phyloP scores from a whole-genome alignment of 345 rosid genomes.

The Leavenworthia alabamica region DNA sequence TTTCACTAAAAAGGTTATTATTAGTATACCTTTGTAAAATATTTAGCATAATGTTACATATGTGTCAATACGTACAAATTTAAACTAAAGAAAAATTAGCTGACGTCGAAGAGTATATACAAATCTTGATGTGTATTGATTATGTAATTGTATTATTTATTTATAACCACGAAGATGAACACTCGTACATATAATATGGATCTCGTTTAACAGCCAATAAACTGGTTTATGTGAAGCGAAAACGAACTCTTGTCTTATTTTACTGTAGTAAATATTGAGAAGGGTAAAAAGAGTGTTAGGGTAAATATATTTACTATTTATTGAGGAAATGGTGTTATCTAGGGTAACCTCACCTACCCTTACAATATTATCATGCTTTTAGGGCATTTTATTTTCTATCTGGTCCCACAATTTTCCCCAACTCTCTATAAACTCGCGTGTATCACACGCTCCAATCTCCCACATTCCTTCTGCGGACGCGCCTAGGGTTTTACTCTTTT shows the following conservation, averaged over 20 bases:
- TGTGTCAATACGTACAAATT: no score
- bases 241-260: background rate
- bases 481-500: conserved; percentile 48
- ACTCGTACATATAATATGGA: background rate
- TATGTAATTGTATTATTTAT: background rate
- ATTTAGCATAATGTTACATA: no score
- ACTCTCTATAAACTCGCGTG: background rate
- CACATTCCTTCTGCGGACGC: conserved; percentile 22
- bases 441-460: conserved; percentile 14
- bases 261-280: conserved; percentile 11
- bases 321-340: conserved; percentile 27
- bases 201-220: background rate
- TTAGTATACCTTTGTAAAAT: background rate
- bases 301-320: conserved; percentile 23
- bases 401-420: conserved; percentile 7
- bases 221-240: conserved; percentile 2
- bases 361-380: conserved; percentile 32
- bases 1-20: background rate
- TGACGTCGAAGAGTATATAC: background rate
- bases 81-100: background rate
- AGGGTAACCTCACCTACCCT: conserved; percentile 38
- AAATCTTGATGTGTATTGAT: no score
- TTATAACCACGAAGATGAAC: no score
- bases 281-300: conserved; percentile 8
- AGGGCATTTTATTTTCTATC: conserved; percentile 28